phyloP scores from a whole-genome alignment of 495 filamentous ascomycete species.

The Neurospora terricola region DNA sequence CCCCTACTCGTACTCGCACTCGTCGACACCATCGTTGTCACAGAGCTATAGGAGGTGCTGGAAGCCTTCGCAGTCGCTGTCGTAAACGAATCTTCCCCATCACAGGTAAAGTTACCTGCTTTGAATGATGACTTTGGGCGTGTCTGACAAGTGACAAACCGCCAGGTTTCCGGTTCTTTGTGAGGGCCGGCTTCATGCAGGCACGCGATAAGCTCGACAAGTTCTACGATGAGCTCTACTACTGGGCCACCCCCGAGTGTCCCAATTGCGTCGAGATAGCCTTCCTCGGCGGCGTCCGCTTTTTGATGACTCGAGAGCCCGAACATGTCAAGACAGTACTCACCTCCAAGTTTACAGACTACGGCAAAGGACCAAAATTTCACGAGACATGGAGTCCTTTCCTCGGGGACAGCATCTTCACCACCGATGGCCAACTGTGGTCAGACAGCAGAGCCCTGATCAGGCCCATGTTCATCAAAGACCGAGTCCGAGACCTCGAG shows the following conservation, averaged over 20 bases:
- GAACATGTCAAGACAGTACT: conserved; percentile 50
- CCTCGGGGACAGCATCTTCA: conserved; percentile 49
- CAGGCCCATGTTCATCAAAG: conserved; percentile 48
- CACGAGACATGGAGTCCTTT: conserved; percentile 44
- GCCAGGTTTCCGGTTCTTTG: conserved; percentile 11
- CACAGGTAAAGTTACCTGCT: conserved; percentile 5
- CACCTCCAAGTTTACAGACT: conserved; percentile 46
- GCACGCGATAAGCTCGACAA: conserved; percentile 25
- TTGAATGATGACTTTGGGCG: neutral
- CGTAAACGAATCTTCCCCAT: too few species aligned
- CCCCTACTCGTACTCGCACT: too few species aligned
- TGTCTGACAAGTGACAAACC: neutral
- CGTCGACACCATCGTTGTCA: too few species aligned
- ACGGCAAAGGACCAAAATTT: conserved; percentile 44
- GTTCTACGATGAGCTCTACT: conserved; percentile 19
- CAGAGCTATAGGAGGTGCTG: too few species aligned
- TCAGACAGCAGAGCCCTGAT: conserved; percentile 42
- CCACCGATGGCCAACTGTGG: conserved; percentile 45
- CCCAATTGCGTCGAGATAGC: conserved; percentile 30
- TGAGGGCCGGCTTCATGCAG: conserved; percentile 12
- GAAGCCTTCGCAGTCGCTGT: too few species aligned
- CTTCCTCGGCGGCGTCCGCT: conserved; percentile 23
- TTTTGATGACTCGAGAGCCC: conserved; percentile 42
- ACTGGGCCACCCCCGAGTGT: conserved; percentile 21
- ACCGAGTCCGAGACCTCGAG: conserved; percentile 33